Evolutionary conservation across 2,329 filamentous ascomycete genomes (phyloP).

Genomic region (Cladosporium colombiae): DNA sequence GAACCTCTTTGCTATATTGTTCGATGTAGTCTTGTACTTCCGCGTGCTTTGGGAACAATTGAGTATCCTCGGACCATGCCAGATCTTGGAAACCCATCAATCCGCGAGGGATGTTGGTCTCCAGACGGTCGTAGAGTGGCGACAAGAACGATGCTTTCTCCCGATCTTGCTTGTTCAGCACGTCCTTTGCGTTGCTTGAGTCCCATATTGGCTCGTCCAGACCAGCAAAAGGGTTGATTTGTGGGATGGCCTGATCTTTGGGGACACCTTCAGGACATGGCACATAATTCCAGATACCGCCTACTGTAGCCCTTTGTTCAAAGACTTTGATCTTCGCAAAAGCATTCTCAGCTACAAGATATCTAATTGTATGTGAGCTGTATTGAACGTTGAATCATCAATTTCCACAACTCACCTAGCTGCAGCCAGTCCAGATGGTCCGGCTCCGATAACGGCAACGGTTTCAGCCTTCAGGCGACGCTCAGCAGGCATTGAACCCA

Average conservation of each 20-base stretch:
- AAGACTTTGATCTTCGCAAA: constrained; percentile 75
- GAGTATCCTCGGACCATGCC: constrained; percentile 52
- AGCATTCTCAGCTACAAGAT: constrained; percentile 68
- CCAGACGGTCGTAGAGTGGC: constrained; percentile 77
- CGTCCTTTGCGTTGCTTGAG: constrained; percentile 23
- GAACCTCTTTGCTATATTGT: constrained; percentile 68
- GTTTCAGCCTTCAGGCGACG: constrained; percentile 50
- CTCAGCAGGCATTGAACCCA: constrained; percentile 40
- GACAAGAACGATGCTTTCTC: constrained; percentile 61
- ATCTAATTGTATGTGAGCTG: constrained; percentile 45
- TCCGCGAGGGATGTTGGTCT: constrained; percentile 81
- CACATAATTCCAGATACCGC: constrained; percentile 86
- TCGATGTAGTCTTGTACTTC: constrained; percentile 74
- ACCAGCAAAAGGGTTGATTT: constrained; percentile 62
- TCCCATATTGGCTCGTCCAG: constrained; percentile 64
- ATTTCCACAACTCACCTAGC: constrained; percentile 58
- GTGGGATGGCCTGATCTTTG: constrained; percentile 58
- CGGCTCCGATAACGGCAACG: constrained; percentile 80
- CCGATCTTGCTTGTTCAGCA: constrained; percentile 19
- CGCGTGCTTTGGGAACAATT: constrained; percentile 73
- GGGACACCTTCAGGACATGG: constrained; percentile 48
- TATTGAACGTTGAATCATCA: neutral
- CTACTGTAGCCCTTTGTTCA: constrained; percentile 75
- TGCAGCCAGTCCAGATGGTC: constrained; percentile 74
- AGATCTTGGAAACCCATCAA: constrained; percentile 80